These are phyloP conservation scores for Buxus sempervirens DNA, from an alignment of 164 flowering plant genomes.

Conservation along the genomic window DNA sequence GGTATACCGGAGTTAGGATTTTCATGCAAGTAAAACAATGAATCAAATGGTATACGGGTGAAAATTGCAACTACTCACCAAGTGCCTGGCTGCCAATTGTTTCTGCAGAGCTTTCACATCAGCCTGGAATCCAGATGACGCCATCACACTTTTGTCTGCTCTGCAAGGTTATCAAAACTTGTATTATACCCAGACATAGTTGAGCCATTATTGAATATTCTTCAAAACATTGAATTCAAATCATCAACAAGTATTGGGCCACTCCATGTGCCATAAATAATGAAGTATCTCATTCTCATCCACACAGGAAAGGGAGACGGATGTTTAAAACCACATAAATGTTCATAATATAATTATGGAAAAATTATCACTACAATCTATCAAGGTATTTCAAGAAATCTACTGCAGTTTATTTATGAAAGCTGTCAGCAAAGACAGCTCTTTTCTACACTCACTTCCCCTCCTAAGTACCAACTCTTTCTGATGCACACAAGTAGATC, in stretches of 20 bases:
- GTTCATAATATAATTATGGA: no score
- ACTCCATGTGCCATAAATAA: neutral
- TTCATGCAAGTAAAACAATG: neutral
- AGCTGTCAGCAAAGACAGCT: neutral
- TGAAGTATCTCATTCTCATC: neutral
- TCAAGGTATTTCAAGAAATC: neutral
- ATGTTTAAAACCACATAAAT: no score
- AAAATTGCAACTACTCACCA: constrained; percentile 42
- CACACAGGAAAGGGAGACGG: no score
- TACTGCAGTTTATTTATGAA: neutral
- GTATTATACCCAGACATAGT: neutral
- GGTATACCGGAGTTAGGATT: neutral
- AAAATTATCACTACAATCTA: neutral
- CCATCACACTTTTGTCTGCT: constrained; percentile 76
- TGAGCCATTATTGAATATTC: neutral
- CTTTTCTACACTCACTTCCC: no score
- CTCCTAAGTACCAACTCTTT: no score
- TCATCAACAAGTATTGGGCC: neutral
- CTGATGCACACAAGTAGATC: neutral
- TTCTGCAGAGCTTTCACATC: constrained; percentile 92
- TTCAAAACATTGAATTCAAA: neutral
- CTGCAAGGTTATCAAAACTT: constrained; percentile 36
- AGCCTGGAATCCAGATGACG: constrained; percentile 98
- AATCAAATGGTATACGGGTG: neutral
- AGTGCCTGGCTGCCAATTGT: constrained; percentile 75